A percentile compares a stretch with the other conserved stretches of the same genome.
Conservation (phyloP, 2,329 filamentous ascomycete genomes). For the Aspergillus sp. region DNA sequence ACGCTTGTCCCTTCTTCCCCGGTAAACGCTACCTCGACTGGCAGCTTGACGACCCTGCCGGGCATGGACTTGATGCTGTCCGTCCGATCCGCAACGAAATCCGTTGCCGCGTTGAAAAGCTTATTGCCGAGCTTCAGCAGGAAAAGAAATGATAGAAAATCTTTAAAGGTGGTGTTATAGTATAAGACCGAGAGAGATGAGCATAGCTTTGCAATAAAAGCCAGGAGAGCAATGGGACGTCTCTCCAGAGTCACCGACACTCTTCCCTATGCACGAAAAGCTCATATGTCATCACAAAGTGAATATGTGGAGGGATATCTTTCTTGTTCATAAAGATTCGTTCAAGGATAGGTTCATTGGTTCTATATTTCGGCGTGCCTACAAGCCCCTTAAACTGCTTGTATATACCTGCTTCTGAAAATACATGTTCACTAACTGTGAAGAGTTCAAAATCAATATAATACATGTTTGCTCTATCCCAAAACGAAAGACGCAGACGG, state of each 20-base stretch:
- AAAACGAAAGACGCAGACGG: neutral
- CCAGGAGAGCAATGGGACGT: neutral
- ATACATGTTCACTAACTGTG: neutral
- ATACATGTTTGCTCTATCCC: neutral
- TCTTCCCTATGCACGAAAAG: constrained; percentile 1
- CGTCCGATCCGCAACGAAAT: constrained; percentile 24
- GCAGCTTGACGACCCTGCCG: constrained; percentile 27
- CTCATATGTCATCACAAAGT: neutral
- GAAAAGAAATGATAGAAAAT: neutral
- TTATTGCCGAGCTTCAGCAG: neutral
- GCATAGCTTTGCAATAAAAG: neutral
- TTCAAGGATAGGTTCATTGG: neutral
- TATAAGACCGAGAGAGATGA: neutral
- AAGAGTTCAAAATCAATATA: neutral
- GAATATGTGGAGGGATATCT: neutral
- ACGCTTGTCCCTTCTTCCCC: constrained; percentile 26
- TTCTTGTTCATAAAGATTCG: neutral
- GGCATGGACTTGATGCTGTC: constrained; percentile 22
- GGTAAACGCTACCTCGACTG: constrained; percentile 29
- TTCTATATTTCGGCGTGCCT: neutral
- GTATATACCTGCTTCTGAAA: neutral
- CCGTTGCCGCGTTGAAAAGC: constrained; percentile 3
- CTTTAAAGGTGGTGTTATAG: neutral
- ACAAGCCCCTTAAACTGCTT: neutral
- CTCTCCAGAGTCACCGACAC: neutral